Evolutionary conservation across 345 rosid species (phyloP).

Genomic region (Viola odorata): DNA sequence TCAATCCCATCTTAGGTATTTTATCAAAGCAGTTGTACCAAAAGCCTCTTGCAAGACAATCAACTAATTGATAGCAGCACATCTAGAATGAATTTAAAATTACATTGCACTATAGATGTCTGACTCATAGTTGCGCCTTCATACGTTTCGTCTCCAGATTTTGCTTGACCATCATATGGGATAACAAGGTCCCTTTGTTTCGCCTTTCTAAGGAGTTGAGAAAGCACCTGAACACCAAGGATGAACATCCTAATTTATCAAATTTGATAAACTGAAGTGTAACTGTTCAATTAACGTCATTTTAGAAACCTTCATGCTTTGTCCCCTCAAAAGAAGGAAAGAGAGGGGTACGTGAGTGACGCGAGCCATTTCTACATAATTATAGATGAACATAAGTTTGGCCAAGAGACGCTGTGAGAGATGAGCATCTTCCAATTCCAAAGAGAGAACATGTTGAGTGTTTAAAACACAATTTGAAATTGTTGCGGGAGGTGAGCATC

Average conservation of each 20-base stretch:
- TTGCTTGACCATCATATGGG: constrained; percentile 80
- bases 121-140: constrained; percentile 98
- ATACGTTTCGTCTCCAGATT: constrained; percentile 86
- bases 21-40: too few species aligned
- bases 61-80: neutral
- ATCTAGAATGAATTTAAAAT: neutral
- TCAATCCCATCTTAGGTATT: too few species aligned
- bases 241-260: constrained; percentile 8
- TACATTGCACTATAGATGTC: neutral
- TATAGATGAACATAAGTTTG: constrained; percentile 85
- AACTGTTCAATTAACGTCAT: neutral
- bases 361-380: constrained; percentile 99
- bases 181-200: constrained; percentile 77
- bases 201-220: constrained; percentile 95
- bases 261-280: neutral
- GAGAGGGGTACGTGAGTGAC: constrained; percentile 95
- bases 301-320: constrained; percentile 75
- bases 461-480: too few species aligned
- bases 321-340: constrained; percentile 96
- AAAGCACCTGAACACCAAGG: constrained; percentile 59
- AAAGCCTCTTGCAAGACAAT: too few species aligned
- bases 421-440: constrained; percentile 82
- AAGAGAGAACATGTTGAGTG: constrained; percentile 6
- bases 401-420: constrained; percentile 95
- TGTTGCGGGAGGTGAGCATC: too few species aligned